Base-by-base conservation (phyloP, 768 basidiomycete species). In the Boletus edulis region DNA sequence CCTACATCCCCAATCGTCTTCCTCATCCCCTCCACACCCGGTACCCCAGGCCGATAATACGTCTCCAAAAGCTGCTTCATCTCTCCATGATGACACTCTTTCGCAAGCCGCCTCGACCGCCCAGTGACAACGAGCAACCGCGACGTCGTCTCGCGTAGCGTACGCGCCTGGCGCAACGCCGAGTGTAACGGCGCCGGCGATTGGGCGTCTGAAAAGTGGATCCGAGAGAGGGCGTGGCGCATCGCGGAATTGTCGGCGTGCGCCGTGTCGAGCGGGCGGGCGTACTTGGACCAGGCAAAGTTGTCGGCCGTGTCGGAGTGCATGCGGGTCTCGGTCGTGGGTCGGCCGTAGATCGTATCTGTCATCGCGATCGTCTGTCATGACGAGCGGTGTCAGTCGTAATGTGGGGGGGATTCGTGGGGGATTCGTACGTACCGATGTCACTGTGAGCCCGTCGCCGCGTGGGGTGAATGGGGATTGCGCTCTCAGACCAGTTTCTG, bases 1-100 rank as follows among this genome's bases (percentile, higher is more conserved):
- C 86, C 91, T 13, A 92, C 86, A 68, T 95, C 92, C 8, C 95
- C 95, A 38, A 96, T 78, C 15, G 93, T 92, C 78, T 86, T 86
- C 64, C 80, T 78, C 60, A 94, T 81, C 15, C 55, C 57, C 31
- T 69, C 69, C 5, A 48, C 6, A 0, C 55, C 56, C 0, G 22
- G 22, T 24, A 38, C 44, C 0, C 32, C 45, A 13, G 57, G 54
- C 51, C 51, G 55, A 41, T 46, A 55, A 29, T 9, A 9, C 58
- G 83, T 79, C 17, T 80, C 77, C 67, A 85, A 74, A 20, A 94
- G 59, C 41, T 76, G 73, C 58, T 82, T 83, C 52, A 94, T 69
- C 73, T 97, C 94, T n/a, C 63, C 71, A 6, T 76, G 69, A 65
- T 93, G 91, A 53, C 84, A 80, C 72, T 89, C 87, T 24, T 82